Evolutionary conservation across 2,329 filamentous ascomycete genomes (phyloP).

Genomic region (Lasiodiplodia gonubiensis): DNA sequence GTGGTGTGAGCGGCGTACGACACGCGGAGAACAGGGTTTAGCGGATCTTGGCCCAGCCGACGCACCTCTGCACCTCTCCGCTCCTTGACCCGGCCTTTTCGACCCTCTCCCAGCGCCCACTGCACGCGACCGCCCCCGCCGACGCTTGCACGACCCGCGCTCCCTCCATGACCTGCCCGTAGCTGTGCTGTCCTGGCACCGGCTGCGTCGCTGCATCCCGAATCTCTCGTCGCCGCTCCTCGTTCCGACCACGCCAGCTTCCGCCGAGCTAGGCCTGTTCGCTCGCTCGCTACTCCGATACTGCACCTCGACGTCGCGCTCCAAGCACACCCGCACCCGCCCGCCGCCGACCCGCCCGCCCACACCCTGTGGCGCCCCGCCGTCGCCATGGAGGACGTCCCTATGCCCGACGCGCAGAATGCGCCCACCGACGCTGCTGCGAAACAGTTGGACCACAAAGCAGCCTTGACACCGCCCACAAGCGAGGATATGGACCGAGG

Average conservation of each 20-base stretch:
- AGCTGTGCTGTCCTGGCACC: constrained; percentile 27
- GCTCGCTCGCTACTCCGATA: constrained; percentile 24
- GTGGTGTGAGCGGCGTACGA: constrained; percentile 28
- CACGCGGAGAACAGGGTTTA: constrained; percentile 26
- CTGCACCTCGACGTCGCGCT: constrained; percentile 17
- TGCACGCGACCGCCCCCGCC: constrained; percentile 12
- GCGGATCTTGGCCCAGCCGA: constrained; percentile 27
- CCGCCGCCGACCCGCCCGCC: background rate
- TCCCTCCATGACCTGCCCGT: constrained; percentile 18
- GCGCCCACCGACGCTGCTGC: constrained; percentile 21
- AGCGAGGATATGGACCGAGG: constrained; percentile 58
- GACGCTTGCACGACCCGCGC: constrained; percentile 6
- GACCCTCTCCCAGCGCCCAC: constrained; percentile 13
- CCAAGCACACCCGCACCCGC: constrained; percentile 1
- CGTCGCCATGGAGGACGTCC: constrained; percentile 25
- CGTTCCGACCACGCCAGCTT: constrained; percentile 8
- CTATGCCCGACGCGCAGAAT: constrained; percentile 20
- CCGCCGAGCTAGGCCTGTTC: background rate
- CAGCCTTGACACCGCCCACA: constrained; percentile 57
- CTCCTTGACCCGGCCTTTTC: constrained; percentile 28
- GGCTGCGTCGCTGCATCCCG: constrained; percentile 19
- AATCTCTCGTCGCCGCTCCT: constrained; percentile 5
- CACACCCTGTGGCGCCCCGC: background rate
- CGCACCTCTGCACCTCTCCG: constrained; percentile 28
- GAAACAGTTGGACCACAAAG: constrained; percentile 45